Conservation (phyloP, 805 yeast genomes). For the Brettanomyces bruxellensis region DNA sequence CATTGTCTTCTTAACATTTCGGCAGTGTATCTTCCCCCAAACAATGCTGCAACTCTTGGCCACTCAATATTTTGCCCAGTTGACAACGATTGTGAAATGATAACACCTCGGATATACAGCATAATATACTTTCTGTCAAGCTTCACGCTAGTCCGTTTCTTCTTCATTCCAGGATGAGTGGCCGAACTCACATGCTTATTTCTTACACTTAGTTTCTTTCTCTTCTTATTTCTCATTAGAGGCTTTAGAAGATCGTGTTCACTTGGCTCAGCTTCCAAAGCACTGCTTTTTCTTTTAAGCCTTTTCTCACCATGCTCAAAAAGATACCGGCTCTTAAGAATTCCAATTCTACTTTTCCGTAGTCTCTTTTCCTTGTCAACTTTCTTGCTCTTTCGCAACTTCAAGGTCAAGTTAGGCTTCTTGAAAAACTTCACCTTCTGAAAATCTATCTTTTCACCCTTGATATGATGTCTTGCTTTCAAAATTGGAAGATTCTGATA, state of each 20-base stretch:
- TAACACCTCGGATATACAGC: slow-evolving; percentile 51
- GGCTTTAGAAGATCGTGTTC: slow-evolving; percentile 16
- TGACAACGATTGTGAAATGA: slow-evolving; percentile 55
- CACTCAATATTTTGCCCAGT: slow-evolving; percentile 52
- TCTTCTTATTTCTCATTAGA: slow-evolving; percentile 21
- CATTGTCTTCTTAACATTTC: slow-evolving; percentile 53
- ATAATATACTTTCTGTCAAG: slow-evolving; percentile 36
- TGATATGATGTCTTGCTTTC: neutral
- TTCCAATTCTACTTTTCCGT: neutral
- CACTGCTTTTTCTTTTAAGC: slow-evolving; percentile 4
- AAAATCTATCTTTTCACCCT: slow-evolving; percentile 10
- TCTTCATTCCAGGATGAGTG: slow-evolving; percentile 10
- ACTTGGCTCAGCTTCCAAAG: neutral
- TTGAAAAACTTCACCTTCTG: slow-evolving; percentile 16
- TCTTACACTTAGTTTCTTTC: slow-evolving; percentile 17
- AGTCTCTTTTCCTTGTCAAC: neutral
- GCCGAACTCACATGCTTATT: slow-evolving; percentile 2
- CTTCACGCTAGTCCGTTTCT: slow-evolving; percentile 16
- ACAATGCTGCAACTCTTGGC: slow-evolving; percentile 43
- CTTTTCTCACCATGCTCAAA: neutral
- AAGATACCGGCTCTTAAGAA: neutral
- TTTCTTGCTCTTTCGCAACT: slow-evolving; percentile 4
- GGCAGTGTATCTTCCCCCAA: slow-evolving; percentile 31
- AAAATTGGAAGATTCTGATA: neutral
- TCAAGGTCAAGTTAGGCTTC: slow-evolving; percentile 7